A percentile compares a stretch with the other conserved stretches of the same genome.
Evolutionary conservation across 306 rosid genomes (phyloP).

Genomic region (Begonia masoniana): DNA sequence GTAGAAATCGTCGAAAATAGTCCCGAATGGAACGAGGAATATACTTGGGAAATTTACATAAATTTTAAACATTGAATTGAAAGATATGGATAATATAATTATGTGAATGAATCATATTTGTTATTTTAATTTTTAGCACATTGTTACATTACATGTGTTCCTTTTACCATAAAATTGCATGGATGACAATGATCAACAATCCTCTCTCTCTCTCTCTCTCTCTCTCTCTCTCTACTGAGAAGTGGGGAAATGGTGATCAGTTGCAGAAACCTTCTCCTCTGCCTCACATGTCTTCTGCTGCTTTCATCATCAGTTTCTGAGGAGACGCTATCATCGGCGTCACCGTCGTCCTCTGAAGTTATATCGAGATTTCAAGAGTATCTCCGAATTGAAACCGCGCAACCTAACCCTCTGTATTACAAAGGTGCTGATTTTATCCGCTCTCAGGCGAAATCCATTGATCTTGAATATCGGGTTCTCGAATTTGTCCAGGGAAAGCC

Average conservation of each 20-base stretch:
- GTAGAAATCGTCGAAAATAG: no score
- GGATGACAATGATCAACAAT: no score
- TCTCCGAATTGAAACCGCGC: conserved; percentile 74
- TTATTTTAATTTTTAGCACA: no score
- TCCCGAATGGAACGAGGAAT: no score
- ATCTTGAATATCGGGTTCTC: conserved; percentile 49
- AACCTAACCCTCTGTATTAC: conserved; percentile 55
- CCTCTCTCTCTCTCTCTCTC: no score
- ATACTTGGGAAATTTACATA: no score
- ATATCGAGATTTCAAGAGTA: conserved; percentile 65
- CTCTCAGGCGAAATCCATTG: conserved; percentile 42
- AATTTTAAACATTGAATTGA: no score
- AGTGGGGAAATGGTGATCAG: neutral
- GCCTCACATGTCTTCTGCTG: conserved; percentile 7
- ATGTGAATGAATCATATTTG: no score
- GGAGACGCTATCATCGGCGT: conserved; percentile 5
- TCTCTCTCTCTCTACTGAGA: no score
- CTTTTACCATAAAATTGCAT: no score
- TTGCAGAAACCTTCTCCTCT: conserved; percentile 3
- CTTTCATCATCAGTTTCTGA: conserved; percentile 1
- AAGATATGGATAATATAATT: no score
- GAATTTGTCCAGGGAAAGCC: conserved; percentile 64
- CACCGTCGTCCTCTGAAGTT: conserved; percentile 8
- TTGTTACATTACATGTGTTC: no score
- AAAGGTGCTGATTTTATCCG: conserved; percentile 46